Evolutionary conservation across 805 yeast species (phyloP), one percentile per base, ranked within the genome.

Genomic region (Saccharomycopsis guyanensis): DNA sequence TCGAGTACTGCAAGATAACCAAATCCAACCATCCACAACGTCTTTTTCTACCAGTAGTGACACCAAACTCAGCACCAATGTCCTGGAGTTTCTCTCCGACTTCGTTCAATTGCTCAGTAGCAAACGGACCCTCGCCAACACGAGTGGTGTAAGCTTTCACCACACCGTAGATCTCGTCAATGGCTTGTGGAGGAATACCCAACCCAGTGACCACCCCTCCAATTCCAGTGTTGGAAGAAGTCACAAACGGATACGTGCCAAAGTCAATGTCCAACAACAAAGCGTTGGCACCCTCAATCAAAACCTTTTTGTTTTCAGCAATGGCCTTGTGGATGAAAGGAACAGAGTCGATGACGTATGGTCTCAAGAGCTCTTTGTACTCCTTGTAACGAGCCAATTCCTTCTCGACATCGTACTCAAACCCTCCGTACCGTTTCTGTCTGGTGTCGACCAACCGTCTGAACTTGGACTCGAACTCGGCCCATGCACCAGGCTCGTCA

Each of bases 121-220:
- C 97, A 84, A 93, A 93, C 27, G 98, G 98, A 55, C 98, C 98
- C 63, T 89, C 97, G 59, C 98, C 98, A 46, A 93, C 98, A 68
- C 98, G 81, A 32, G 98, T 93, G 39, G 98, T 93, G 69, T 93
- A 93, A 36, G 97, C 97, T 72, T 93, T 93, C 40, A 91, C 97
- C 22, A 93, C 98, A 66, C 98, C 98, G 63, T 82, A 87, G 38
- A 88, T 72, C 64, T 87, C 82, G 45, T 72, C 75, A 58, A 93
- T 82, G 53, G 80, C 69, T 55, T 72, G 76, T 56, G 98, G 98
- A n/a, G 97, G 96, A 51, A 93, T 66, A 56, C 97, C 98, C 55
- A 93, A 76, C 52, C 98, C 98, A 34, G 98, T 93, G 59, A 88
- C 72, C 43, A 93, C 97, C 69, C 98, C 98, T 57, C 98, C 98